Evolutionary conservation across 2,329 filamentous ascomycete genomes (phyloP), one percentile per base, ranked within the genome.

Genomic region (Decorospora gaudefroyi): DNA sequence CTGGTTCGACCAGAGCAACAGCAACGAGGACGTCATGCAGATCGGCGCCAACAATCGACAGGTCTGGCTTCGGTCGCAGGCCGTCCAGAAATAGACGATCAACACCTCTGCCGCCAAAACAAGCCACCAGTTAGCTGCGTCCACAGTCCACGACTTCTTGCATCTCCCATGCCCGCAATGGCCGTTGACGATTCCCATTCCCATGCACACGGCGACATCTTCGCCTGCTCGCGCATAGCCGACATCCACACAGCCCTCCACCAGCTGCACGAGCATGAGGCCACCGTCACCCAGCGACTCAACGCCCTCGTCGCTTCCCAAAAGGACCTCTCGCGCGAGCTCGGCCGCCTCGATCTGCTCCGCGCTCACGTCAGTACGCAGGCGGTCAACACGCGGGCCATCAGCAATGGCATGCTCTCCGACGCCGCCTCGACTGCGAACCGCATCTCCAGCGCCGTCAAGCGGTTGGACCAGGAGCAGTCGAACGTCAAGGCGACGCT

Each of bases 371-470:
- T 97, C 21, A 90, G 90, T 46, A 83, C 90, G 4, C 93, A 97
- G 67, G 88, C 87, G 36, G 87, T 91, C 62, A 86, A 88, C 35
- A 87, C 90, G 10, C 83, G 92, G 51, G 79, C 85, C 30, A 86
- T 99, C 64, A 88, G 88, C 77, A 88, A 90, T 81, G 86, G 84
- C 68, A 96, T 96, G 88, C 85, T 99, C 47, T 85, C 89, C 27
- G 82, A 85, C 29, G 91, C 93, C 19, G 88, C 93, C 13, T 80
- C 86, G 37, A 97, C 91, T 22, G 93, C 93, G 3, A 84, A 85
- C 40, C 83, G 88, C 43, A 87, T 97, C 53, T 95, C 90, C 42
- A 84, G 84, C 63, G 88, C 90, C 39, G 93, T 99, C 42, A 90
- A 88, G 68, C 80, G 84, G 55, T 81, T 99, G 22, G 93, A 99